Percentiles rank a stretch among this genome's conserved stretches.
These are phyloP conservation scores for Drechslera avenae DNA, from an alignment of 2,329 filamentous ascomycete genomes.

Conservation along the genomic window DNA sequence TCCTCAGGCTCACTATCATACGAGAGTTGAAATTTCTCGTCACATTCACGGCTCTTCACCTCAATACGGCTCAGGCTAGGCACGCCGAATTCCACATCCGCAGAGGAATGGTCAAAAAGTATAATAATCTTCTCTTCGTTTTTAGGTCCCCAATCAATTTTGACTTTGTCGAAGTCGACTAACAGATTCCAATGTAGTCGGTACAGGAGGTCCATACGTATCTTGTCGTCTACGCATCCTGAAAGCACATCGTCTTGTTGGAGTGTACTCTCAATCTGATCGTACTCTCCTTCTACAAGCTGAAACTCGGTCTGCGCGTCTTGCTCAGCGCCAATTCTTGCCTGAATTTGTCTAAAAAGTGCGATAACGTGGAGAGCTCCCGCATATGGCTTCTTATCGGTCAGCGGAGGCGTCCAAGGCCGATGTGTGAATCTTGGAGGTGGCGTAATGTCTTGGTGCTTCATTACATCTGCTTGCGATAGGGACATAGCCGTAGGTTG, in stretches of 20 bases:
- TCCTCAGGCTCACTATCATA: no score
- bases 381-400: constrained; percentile 23
- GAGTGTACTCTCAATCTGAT: constrained; percentile 18
- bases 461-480: constrained; percentile 5
- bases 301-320: constrained; percentile 20
- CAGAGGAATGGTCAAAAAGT: no score
- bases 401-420: constrained; percentile 28
- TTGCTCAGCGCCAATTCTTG: constrained; percentile 16
- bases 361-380: constrained; percentile 22
- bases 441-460: constrained; percentile 19
- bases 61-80: no score
- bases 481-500: constrained; percentile 20
- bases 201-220: no score
- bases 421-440: constrained; percentile 21
- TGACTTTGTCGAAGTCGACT: no score
- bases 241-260: constrained; percentile 17
- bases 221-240: constrained; percentile 23
- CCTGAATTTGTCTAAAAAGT: constrained; percentile 24
- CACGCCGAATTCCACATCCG: no score
- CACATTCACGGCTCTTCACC: no score
- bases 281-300: constrained; percentile 24
- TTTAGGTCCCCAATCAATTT: no score
- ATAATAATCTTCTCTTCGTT: no score
- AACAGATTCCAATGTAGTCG: no score
- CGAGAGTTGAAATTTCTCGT: no score